Percentiles rank a stretch among this genome's conserved stretches.
These are phyloP conservation scores for Physcomitrellopsis africana DNA, from an alignment of 225 moss, liverwort and hornwort species.

Conservation along the genomic window DNA sequence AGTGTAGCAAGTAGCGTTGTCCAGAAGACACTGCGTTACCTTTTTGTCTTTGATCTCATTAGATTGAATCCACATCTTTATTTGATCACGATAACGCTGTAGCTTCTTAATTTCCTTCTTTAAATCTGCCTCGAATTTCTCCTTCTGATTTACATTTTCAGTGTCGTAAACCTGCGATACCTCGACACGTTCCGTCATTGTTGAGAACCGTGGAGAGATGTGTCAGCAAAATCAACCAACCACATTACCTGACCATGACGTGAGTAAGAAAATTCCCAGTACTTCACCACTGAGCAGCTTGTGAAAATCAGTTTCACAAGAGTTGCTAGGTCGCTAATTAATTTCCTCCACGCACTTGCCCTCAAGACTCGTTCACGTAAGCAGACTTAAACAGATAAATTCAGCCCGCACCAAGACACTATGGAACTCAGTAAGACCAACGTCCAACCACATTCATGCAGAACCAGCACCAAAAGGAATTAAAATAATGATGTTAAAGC, in stretches of 20 bases:
- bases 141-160: constrained; percentile 98
- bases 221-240: constrained; percentile 5
- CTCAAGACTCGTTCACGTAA: constrained; percentile 13
- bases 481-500: constrained; percentile 2
- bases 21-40: constrained; percentile 44
- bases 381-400: not conserved
- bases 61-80: constrained; percentile 99
- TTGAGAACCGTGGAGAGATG: constrained; percentile 10
- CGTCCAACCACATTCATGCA: constrained; percentile 18
- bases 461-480: not conserved
- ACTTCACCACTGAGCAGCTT: constrained; percentile 8
- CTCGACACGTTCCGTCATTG: constrained; percentile 16
- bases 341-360: constrained; percentile 20
- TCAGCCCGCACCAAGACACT: constrained; percentile 2
- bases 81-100: constrained; percentile 96
- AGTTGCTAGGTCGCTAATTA: constrained; percentile 12
- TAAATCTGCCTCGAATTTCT: constrained; percentile 95
- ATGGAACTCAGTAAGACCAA: not conserved
- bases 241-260: not conserved
- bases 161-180: constrained; percentile 92
- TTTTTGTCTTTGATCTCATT: constrained; percentile 99
- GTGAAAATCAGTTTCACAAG: constrained; percentile 11
- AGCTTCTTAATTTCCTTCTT: constrained; percentile 99
- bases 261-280: not conserved
- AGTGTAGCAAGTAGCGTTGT: not conserved